Evolutionary conservation across 2,329 filamentous ascomycete species (phyloP), one percentile per base, ranked within the genome.

Genomic region (Chalaropsis ovoidea): DNA sequence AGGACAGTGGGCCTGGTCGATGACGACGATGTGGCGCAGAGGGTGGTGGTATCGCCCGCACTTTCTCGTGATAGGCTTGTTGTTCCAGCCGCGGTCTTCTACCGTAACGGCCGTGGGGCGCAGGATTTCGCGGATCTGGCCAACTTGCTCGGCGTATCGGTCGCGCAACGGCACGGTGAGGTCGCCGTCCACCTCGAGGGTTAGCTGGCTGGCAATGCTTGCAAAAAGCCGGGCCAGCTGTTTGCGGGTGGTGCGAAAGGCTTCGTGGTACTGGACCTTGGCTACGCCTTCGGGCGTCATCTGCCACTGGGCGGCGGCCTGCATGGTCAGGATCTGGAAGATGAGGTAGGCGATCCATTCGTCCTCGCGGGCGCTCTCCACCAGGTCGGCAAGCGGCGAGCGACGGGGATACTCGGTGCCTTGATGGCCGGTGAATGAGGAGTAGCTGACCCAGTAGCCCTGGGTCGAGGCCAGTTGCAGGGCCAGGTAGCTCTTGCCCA

Each of bases 321-420:
- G 45, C 24, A 56, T 61, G 27, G 58, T 45, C 6, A 67, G 58
- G 3, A 65, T 56, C 31, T 67, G 66, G 31, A 67, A 67, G 35
- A 67, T 60, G 10, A 67, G 24, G 60, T 39, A 67, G 3, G 66
- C 27, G 41, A 61, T 62, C 66, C 66, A 67, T 54, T 62, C n/a
- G 17, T 67, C 66, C 41, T 67, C 66, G 24, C 62, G 58, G 17
- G 66, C 63, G 42, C 52, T 65, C 4, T 27, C 31, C 39, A 67
- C 24, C 47, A 67, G 27, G 39, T 67, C 66, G 10, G 66, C 63
- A 4, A 67, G 62, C 6, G 63, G 60, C 27, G 66, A 62, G 13
- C 66, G 63, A n/a, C 47, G 39, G 15, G 66, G 66, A 54, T 45
- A 67, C 6, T 56, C 52, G 24, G 27, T 10, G 27, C 27, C 11